These are phyloP conservation scores for Prunus mume DNA, from an alignment of 306 rosid species.

Conservation along the genomic window DNA sequence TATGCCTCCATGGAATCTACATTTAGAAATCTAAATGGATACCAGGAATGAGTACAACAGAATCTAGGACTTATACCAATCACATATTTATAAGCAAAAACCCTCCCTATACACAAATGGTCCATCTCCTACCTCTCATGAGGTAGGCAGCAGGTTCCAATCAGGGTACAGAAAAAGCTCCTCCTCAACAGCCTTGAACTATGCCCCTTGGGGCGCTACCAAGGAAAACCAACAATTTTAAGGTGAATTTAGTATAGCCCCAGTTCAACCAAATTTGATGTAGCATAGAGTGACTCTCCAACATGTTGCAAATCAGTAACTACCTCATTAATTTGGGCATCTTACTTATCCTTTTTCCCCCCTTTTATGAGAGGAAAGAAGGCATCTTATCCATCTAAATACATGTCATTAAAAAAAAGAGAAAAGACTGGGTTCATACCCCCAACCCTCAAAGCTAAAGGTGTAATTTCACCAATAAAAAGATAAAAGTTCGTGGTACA, in stretches of 20 bases:
- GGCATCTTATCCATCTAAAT: background rate
- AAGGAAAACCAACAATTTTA: constrained; percentile 74
- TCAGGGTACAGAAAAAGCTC: constrained; percentile 70
- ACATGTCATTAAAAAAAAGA: background rate
- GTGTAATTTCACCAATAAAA: background rate
- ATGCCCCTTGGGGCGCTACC: constrained; percentile 70
- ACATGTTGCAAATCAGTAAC: constrained; percentile 1
- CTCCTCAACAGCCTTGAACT: constrained; percentile 55
- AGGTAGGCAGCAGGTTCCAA: constrained; percentile 88
- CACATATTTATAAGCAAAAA: constrained; percentile 34
- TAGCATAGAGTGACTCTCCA: constrained; percentile 25
- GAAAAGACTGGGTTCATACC: background rate
- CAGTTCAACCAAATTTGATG: constrained; percentile 37
- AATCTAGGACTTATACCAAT: constrained; percentile 30
- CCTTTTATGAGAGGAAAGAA: background rate
- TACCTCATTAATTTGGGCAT: background rate
- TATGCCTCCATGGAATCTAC: constrained; percentile 16
- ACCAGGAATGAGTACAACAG: constrained; percentile 19
- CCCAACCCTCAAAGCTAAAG: background rate
- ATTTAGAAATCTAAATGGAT: constrained; percentile 30
- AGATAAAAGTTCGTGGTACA: background rate
- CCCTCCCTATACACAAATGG: constrained; percentile 53
- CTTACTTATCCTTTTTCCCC: background rate
- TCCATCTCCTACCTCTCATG: constrained; percentile 75
- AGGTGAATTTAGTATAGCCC: constrained; percentile 52